phyloP scores from a whole-genome alignment of 129 eudicot genomes.

The Calendula officinalis region DNA sequence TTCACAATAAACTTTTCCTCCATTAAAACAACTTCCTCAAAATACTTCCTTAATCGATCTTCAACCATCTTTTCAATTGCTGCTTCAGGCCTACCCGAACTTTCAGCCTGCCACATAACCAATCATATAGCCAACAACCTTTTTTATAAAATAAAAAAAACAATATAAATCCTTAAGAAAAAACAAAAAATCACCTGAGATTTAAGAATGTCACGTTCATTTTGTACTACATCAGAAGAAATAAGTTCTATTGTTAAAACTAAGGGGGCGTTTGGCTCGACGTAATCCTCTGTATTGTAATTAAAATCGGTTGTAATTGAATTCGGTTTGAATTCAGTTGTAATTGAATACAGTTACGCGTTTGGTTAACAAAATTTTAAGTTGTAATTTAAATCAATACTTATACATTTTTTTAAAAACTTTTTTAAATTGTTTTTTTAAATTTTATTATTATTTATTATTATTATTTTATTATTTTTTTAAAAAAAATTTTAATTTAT shows the following conservation, averaged over 20 bases:
- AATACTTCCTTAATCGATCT: slow-evolving; percentile 92
- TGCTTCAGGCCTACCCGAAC: slow-evolving; percentile 80
- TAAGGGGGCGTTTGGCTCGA: too few species aligned
- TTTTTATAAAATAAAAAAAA: not conserved
- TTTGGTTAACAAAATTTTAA: too few species aligned
- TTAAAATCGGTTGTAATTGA: too few species aligned
- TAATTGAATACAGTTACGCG: too few species aligned
- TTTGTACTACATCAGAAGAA: slow-evolving; percentile 60
- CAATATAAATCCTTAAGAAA: not conserved
- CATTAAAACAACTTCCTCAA: slow-evolving; percentile 90
- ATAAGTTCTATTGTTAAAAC: slow-evolving; percentile 73
- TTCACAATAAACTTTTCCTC: slow-evolving; percentile 89
- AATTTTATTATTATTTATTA: too few species aligned
- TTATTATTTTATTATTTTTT: too few species aligned
- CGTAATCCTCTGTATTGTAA: too few species aligned
- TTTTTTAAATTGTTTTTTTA: too few species aligned
- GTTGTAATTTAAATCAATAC: too few species aligned
- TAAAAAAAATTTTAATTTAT: too few species aligned
- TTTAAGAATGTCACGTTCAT: slow-evolving; percentile 84
- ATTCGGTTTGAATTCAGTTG: too few species aligned
- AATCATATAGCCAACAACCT: not conserved
- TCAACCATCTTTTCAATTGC: slow-evolving; percentile 96
- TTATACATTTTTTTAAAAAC: too few species aligned
- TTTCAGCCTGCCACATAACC: slow-evolving; percentile 60
- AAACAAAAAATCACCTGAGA: slow-evolving; percentile 59